phyloP scores from a whole-genome alignment of 2,329 filamentous ascomycete genomes.

The Sporothrix globosa region DNA sequence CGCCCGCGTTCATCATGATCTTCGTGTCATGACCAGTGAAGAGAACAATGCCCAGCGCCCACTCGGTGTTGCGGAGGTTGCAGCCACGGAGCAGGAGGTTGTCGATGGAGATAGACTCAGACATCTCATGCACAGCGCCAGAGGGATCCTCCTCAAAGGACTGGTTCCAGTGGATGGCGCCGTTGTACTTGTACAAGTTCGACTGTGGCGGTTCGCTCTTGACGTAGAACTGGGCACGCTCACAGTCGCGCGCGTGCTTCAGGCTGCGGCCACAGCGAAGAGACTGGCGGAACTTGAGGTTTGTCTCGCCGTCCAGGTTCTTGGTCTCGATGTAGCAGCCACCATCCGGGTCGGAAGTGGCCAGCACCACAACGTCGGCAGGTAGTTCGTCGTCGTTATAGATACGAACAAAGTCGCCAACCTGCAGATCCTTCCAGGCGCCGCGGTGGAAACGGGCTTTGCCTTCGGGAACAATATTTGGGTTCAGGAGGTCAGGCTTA shows the following conservation, averaged over 20 bases:
- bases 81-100: constrained; percentile 92
- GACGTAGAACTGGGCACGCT: constrained; percentile 81
- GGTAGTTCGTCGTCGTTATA: constrained; percentile 97
- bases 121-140: constrained; percentile 72
- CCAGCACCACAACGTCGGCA: constrained; percentile 87
- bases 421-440: constrained; percentile 91
- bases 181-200: constrained; percentile 95
- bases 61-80: constrained; percentile 92
- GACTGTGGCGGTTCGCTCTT: constrained; percentile 91
- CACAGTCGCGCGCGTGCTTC: constrained; percentile 89
- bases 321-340: constrained; percentile 98
- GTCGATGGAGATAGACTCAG: constrained; percentile 91
- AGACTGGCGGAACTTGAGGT: constrained; percentile 91
- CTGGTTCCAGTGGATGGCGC: constrained; percentile 85
- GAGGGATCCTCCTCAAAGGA: constrained; percentile 62
- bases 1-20: constrained; percentile 98
- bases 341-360: constrained; percentile 91
- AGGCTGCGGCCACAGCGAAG: constrained; percentile 81
- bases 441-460: constrained; percentile 88
- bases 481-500: constrained; percentile 70
- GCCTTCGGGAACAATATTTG: constrained; percentile 64
- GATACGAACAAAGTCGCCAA: constrained; percentile 93
- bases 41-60: constrained; percentile 87
- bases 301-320: constrained; percentile 96
- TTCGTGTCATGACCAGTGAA: constrained; percentile 97